Percentiles rank a stretch among this genome's conserved stretches.
Conservation (phyloP, 2,329 filamentous ascomycete species). For the Cordyceps cicadae region DNA sequence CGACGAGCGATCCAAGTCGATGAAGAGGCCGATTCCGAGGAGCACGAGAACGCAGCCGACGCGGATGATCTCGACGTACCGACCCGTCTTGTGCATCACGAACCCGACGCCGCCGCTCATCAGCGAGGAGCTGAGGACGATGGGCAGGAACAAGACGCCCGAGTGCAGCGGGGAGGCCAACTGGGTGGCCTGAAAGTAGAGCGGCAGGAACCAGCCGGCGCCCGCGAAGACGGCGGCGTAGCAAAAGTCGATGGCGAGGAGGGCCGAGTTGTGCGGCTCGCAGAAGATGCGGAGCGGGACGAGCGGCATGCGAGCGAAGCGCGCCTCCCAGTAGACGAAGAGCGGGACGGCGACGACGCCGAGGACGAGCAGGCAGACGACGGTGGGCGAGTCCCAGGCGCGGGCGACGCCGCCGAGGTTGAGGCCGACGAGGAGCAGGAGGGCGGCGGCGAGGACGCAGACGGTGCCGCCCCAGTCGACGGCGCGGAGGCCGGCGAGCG, state of each 20-base stretch:
- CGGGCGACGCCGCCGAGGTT: slow-evolving; percentile 58
- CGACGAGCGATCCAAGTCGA: slow-evolving; percentile 44
- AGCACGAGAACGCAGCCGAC: slow-evolving; percentile 45
- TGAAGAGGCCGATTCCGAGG: slow-evolving; percentile 49
- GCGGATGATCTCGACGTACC: slow-evolving; percentile 48
- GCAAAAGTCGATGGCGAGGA: slow-evolving; percentile 37
- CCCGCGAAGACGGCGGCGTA: slow-evolving; percentile 45
- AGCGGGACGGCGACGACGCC: slow-evolving; percentile 39
- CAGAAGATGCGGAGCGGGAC: slow-evolving; percentile 58
- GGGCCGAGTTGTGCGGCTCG: slow-evolving; percentile 46
- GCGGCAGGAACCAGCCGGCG: slow-evolving; percentile 61
- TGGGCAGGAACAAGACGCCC: slow-evolving; percentile 8
- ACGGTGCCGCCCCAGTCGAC: slow-evolving; percentile 54
- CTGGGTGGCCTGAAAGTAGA: slow-evolving; percentile 64
- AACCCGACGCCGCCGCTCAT: slow-evolving; percentile 22
- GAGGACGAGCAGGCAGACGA: slow-evolving; percentile 56
- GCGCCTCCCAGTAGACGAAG: slow-evolving; percentile 55
- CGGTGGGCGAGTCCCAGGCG: slow-evolving; percentile 53
- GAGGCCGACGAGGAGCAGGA: slow-evolving; percentile 64
- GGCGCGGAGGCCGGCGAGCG: slow-evolving; percentile 52
- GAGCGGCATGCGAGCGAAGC: slow-evolving; percentile 57
- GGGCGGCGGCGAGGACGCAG: slow-evolving; percentile 52
- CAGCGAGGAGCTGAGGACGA: slow-evolving; percentile 24
- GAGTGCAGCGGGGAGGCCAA: slow-evolving; percentile 28
- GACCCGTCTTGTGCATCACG: slow-evolving; percentile 38